Percentiles rank a stretch among this genome's conserved stretches.
phyloP scores from a whole-genome alignment of 306 rosid genomes.

The Ormosia semicastrata region DNA sequence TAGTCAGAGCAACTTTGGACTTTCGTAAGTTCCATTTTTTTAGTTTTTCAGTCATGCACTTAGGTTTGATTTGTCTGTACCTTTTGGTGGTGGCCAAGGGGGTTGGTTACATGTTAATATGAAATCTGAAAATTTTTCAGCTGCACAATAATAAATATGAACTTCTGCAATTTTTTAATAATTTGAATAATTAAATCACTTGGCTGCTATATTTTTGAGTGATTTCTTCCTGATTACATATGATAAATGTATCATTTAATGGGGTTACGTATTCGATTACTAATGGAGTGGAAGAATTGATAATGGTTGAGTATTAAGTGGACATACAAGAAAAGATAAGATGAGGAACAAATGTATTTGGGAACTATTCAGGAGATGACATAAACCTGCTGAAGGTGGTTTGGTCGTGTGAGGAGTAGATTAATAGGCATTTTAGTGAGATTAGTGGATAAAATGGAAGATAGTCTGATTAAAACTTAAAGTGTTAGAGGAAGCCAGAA shows the following conservation, averaged over 20 bases:
- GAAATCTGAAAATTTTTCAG: neutral
- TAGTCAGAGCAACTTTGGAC: conserved; percentile 66
- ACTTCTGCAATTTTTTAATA: neutral
- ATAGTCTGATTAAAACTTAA: too few relatives aligned
- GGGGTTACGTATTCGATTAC: neutral
- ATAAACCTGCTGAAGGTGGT: too few relatives aligned
- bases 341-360: neutral
- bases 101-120: neutral
- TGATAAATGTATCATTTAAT: neutral
- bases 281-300: neutral
- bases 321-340: too few relatives aligned
- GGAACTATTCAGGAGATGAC: too few relatives aligned
- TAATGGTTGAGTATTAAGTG: neutral
- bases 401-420: too few relatives aligned
- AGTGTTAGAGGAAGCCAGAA: too few relatives aligned
- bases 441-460: too few relatives aligned
- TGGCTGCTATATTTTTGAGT: neutral
- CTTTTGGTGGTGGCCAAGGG: neutral
- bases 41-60: neutral
- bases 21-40: conserved; percentile 53
- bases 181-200: neutral
- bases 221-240: neutral
- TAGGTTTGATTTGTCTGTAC: neutral
- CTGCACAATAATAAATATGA: neutral
- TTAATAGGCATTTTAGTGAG: too few relatives aligned